Evolutionary conservation across 108 stramenopile species (phyloP), one percentile per base, ranked within the genome.

Genomic region (Cylindrotheca closterium): DNA sequence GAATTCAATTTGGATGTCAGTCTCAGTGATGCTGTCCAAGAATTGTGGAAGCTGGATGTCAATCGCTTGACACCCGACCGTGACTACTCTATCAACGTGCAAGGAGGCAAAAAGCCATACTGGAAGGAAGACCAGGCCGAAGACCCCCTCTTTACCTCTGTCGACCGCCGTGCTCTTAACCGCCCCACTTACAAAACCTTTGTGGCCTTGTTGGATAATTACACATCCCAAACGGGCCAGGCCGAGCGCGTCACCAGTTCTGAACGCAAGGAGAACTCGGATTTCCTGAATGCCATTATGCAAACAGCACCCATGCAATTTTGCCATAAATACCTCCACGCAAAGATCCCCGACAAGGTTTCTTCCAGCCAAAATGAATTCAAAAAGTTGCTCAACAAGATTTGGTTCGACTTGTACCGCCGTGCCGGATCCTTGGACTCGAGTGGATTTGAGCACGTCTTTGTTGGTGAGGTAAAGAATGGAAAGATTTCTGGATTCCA

Each of bases 391-490:
- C 67, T 96, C 58, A 66, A 92, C 47, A 65, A 82, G 24, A 86
- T 93, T 18, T 97, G 96, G 96, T 95, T 97, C 65, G 75, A 89
- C 17, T 24, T 93, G 54, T 97, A 97, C 73, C 65, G 77, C 47
- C 89, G 96, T 8, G 71, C 68, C 15, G 72, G 71, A 46, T 30
- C 51, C 18, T 50, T 48, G 67, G 96, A 97, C 65, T 90, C 88
- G 18, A 84, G 82, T 21, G 94, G 94, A 15, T 97, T 97, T 64
- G 96, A 97, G 49, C 96, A 97, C 60, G 94, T 96, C 10, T 97
- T 97, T 64, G 88, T 95, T 7, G 96, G 96, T 12, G 96, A 97
- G 71, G 82, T 91, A 21, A 87, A 87, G 62, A 64, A 89, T 47
- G 84, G 68, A 2, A 34, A 84, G 33, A 72, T 93, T 24, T 75